These are phyloP conservation scores for Gossypium anomalum DNA, from an alignment of 345 rosid genomes.

Conservation along the genomic window DNA sequence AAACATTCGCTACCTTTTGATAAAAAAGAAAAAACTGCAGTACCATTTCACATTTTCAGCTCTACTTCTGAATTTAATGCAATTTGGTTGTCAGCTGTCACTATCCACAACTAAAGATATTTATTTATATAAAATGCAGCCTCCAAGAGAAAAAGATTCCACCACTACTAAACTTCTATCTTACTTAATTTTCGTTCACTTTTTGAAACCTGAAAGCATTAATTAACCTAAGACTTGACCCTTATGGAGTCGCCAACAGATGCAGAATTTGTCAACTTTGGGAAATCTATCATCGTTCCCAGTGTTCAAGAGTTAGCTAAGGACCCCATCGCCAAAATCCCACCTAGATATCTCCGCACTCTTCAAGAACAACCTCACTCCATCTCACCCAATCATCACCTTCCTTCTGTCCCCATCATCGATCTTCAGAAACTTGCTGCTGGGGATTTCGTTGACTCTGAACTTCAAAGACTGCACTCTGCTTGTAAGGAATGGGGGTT, in stretches of 20 bases:
- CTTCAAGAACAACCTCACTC: constrained; percentile 14
- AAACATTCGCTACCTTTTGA: too few species aligned
- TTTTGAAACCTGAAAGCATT: background rate
- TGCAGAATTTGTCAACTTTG: constrained; percentile 31
- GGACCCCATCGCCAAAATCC: constrained; percentile 29
- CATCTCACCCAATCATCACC: background rate
- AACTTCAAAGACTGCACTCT: constrained; percentile 27
- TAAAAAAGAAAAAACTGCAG: too few species aligned
- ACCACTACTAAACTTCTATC: background rate
- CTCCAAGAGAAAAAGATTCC: background rate
- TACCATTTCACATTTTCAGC: too few species aligned
- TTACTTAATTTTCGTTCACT: background rate
- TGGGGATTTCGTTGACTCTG: constrained; percentile 20
- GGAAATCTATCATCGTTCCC: constrained; percentile 42
- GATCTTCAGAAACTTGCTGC: constrained; percentile 30
- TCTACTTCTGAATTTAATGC: too few species aligned
- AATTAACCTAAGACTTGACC: background rate
- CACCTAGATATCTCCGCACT: constrained; percentile 30
- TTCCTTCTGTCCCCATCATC: constrained; percentile 31
- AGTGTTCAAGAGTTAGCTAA: constrained; percentile 45
- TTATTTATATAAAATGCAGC: background rate
- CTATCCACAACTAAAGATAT: background rate
- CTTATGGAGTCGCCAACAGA: constrained; percentile 4
- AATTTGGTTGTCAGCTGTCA: background rate
- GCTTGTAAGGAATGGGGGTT: constrained; percentile 47